Evolutionary conservation across 352 stramenopile species (phyloP), one percentile per base, ranked within the genome.

Genomic region (Phytopythium ostracodes): DNA sequence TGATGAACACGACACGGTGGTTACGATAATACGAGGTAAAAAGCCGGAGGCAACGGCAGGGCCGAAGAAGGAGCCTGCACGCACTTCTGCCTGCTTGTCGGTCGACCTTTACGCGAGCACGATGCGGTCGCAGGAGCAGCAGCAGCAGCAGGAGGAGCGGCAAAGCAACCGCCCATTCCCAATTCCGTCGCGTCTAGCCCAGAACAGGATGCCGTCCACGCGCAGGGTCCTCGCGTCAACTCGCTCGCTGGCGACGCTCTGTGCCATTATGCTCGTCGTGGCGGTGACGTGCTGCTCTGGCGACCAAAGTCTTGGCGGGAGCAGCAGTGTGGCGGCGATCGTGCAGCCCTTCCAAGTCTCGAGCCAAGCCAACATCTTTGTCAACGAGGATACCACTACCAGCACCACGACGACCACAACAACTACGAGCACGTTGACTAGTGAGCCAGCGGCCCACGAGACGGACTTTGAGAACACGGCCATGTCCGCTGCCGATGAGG

Each of bases 381-480:
- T 67, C 42, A 67, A 70, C 33, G 43, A 61, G 18, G 25, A 38
- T 33, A 10, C 7, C 24, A 35, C 17, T 1, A 31, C 12, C 18
- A 66, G 59, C 40, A 25, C 43, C 15, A 24, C n/a, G 29, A 8
- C 15, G 7, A 65, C 67, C n/a, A 22, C 15, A 2, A 65, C 67
- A n/a, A 22, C 33, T 2, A 5, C 18, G 17, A 66, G 59, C 31
- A 25, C 43, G 5, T 27, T 8, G 9, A 29, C 7, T 8, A 4
- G 11, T 11, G 43, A 29, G 17, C 38, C 38, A 44, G 38, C 14
- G 38, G 7, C n/a, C 22, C 59, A 17, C 20, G 55, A 63, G 53
- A 25, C 57, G 25, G 25, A 66, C 29, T 69, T 72, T 56, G 27
- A 66, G 6, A 72, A 63, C 53, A 69, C 62, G 8, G 66, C n/a